These are phyloP conservation scores for Micromonas commoda DNA, from an alignment of 139 green algal genomes.

Conservation along the genomic window DNA sequence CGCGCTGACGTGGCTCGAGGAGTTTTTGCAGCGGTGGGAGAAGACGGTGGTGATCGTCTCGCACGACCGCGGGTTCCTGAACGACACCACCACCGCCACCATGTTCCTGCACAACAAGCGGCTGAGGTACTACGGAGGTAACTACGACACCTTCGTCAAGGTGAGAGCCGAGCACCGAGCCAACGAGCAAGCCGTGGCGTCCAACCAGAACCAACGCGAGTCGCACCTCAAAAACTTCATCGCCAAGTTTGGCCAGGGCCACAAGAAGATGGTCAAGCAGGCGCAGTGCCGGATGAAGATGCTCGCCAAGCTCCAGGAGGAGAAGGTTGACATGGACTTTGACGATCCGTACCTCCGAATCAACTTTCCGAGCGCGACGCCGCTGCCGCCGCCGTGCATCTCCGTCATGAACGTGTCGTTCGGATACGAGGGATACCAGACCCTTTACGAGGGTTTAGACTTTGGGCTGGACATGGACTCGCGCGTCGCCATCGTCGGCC, in stretches of 20 bases:
- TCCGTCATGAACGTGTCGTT: constrained; percentile 35
- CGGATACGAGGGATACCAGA: constrained; percentile 36
- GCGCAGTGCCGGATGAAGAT: constrained; percentile 42
- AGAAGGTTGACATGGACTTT: constrained; percentile 34
- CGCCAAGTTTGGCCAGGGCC: constrained; percentile 31
- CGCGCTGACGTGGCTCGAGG: constrained; percentile 50
- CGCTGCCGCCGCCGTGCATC: constrained; percentile 37
- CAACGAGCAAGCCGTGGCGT: constrained; percentile 52
- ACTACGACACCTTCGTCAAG: constrained; percentile 76
- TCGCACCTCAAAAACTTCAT: constrained; percentile 29
- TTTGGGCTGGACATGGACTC: constrained; percentile 80
- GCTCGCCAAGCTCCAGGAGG: constrained; percentile 36
- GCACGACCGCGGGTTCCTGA: constrained; percentile 97
- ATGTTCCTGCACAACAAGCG: constrained; percentile 44
- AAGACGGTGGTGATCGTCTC: constrained; percentile 88
- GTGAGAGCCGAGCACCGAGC: constrained; percentile 30
- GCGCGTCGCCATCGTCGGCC: constrained; percentile 74
- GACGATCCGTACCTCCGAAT: constrained; percentile 43
- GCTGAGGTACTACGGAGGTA: constrained; percentile 66
- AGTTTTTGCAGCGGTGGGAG: constrained; percentile 43
- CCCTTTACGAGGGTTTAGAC: constrained; percentile 70
- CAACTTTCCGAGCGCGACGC: constrained; percentile 33
- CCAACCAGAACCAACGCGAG: constrained; percentile 35
- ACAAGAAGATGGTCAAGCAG: constrained; percentile 41
- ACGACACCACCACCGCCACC: constrained; percentile 78